Conservation (phyloP, 805 yeast species). For the Jamesozyma gamospora region DNA sequence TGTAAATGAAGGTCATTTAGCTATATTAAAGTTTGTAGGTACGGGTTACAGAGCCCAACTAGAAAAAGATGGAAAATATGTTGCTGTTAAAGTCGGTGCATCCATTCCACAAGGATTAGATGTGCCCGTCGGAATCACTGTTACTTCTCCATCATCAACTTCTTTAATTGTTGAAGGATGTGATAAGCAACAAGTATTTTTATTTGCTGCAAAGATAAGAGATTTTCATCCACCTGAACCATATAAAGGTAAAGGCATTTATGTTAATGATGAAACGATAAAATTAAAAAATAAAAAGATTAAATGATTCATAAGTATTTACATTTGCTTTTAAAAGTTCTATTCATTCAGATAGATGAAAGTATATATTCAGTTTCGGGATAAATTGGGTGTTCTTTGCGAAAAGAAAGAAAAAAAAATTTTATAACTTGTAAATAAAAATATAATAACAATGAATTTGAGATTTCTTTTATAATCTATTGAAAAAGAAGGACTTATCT, state of each 20-base stretch:
- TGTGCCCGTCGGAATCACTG: constrained; percentile 70
- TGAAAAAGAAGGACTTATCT: too few relatives aligned
- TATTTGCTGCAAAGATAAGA: constrained; percentile 83
- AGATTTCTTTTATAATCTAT: neutral
- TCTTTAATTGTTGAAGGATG: constrained; percentile 77
- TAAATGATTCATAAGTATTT: constrained; percentile 38
- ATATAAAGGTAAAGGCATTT: constrained; percentile 96
- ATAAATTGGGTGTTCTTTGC: too few relatives aligned
- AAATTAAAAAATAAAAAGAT: constrained; percentile 86
- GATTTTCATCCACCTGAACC: constrained; percentile 93
- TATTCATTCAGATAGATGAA: neutral
- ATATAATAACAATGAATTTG: neutral
- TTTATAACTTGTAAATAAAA: constrained; percentile 1
- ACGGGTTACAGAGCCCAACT: constrained; percentile 90
- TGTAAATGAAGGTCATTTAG: constrained; percentile 85
- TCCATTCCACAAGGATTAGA: constrained; percentile 68
- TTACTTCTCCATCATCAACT: constrained; percentile 74
- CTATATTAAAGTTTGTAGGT: constrained; percentile 83
- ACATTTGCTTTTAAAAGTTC: neutral
- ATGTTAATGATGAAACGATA: constrained; percentile 83
- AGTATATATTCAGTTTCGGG: neutral
- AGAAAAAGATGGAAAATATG: constrained; percentile 48
- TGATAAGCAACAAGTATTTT: constrained; percentile 76
- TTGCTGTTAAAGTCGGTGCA: constrained; percentile 78
- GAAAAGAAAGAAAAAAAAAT: too few relatives aligned